A percentile compares a stretch with the other conserved stretches of the same genome.
These are phyloP conservation scores for Aureobasidium sp. DNA, from an alignment of 2,329 filamentous ascomycete species.

Conservation along the genomic window DNA sequence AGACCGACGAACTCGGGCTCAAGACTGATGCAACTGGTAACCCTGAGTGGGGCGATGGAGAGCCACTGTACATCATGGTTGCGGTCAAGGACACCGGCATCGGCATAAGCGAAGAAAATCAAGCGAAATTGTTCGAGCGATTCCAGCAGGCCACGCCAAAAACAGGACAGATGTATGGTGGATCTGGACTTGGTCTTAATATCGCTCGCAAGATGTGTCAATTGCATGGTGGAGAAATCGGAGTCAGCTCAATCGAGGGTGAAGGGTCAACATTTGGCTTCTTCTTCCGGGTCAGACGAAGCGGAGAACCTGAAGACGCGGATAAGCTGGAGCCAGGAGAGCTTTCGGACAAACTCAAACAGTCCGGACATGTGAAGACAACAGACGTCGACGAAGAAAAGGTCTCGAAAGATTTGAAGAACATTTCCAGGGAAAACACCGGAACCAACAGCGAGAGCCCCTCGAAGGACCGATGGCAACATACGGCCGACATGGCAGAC, in stretches of 20 bases:
- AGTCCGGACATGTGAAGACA: neutral
- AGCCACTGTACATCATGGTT: conserved; percentile 16
- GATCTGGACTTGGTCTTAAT: conserved; percentile 37
- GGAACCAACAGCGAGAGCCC: neutral
- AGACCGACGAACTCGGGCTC: conserved; percentile 21
- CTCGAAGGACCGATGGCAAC: conserved; percentile 7
- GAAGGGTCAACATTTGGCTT: conserved; percentile 38
- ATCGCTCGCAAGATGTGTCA: conserved; percentile 41
- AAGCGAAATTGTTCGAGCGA: conserved; percentile 14
- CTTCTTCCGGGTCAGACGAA: conserved; percentile 33
- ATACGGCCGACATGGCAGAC: neutral
- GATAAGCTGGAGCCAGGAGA: conserved; percentile 18
- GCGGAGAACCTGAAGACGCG: conserved; percentile 22
- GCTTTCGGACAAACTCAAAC: neutral
- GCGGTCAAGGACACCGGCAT: conserved; percentile 26
- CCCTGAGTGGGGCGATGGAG: conserved; percentile 33
- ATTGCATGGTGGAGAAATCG: conserved; percentile 39
- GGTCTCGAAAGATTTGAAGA: conserved; percentile 21
- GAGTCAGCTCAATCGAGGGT: conserved; percentile 33
- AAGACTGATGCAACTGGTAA: conserved; percentile 36
- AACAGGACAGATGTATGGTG: conserved; percentile 27
- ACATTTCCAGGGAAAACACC: conserved; percentile 18
- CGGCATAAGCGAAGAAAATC: conserved; percentile 18
- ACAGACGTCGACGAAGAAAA: conserved; percentile 16
- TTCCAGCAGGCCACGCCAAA: conserved; percentile 17